Evolutionary conservation across 2,329 filamentous ascomycete genomes (phyloP).

Genomic region (Monilinia laxa): DNA sequence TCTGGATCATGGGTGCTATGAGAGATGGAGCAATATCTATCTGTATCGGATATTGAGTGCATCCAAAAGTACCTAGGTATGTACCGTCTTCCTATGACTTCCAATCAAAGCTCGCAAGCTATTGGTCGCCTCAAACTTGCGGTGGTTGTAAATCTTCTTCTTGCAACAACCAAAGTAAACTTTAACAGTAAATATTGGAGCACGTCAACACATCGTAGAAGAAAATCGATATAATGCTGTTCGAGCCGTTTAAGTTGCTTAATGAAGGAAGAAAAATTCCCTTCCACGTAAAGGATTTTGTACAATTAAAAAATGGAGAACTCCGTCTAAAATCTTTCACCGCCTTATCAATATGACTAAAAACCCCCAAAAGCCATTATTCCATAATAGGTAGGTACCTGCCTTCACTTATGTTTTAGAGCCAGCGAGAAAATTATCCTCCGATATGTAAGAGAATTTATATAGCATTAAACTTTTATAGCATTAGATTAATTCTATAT

Average conservation of each 20-base stretch:
- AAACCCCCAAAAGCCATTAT: not conserved
- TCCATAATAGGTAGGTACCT: not conserved
- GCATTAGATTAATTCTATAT: no score
- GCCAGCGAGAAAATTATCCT: no score
- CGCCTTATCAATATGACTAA: not conserved
- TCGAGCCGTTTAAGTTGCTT: constrained; percentile 38
- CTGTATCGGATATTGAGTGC: not conserved
- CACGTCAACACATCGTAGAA: constrained; percentile 37
- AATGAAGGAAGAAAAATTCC: constrained; percentile 21
- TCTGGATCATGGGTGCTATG: not conserved
- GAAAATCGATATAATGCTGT: constrained; percentile 35
- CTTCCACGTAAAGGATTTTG: constrained; percentile 1
- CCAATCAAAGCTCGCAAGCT: constrained; percentile 40
- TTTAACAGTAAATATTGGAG: constrained; percentile 28
- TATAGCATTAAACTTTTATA: no score
- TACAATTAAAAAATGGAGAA: not conserved
- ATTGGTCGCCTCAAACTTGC: constrained; percentile 43
- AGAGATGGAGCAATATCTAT: not conserved
- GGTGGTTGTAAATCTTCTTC: constrained; percentile 35
- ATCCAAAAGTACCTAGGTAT: constrained; percentile 19
- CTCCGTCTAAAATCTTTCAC: not conserved
- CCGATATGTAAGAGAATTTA: no score
- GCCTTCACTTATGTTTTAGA: no score
- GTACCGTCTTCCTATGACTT: constrained; percentile 41
- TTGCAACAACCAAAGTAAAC: constrained; percentile 38